These are phyloP conservation scores for Tremella yokohamensis DNA, from an alignment of 768 basidiomycete genomes.

Conservation along the genomic window DNA sequence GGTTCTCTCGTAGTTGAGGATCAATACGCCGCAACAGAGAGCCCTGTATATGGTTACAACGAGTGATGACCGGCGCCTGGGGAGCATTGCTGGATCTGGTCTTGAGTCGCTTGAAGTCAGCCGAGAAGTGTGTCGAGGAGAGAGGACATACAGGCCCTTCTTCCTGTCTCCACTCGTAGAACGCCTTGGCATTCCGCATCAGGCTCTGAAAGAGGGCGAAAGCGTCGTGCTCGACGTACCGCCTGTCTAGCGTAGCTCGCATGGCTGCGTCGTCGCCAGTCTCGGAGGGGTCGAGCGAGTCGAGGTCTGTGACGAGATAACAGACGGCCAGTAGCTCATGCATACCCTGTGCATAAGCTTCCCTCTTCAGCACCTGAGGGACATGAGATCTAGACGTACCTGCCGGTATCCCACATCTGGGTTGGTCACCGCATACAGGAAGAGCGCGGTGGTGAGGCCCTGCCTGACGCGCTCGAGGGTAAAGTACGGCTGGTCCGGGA, in stretches of 20 bases:
- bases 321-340: constrained; percentile 90
- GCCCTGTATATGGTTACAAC: constrained; percentile 76
- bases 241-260: constrained; percentile 35
- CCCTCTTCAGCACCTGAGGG: background rate
- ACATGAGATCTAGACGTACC: constrained; percentile 37
- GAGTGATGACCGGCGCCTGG: constrained; percentile 75
- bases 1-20: constrained; percentile 67
- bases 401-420: constrained; percentile 88
- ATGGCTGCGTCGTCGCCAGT: constrained; percentile 20
- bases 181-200: constrained; percentile 74
- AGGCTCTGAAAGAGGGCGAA: constrained; percentile 75
- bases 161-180: constrained; percentile 58
- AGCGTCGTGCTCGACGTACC: constrained; percentile 63
- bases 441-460: constrained; percentile 79
- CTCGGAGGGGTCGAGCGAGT: constrained; percentile 58
- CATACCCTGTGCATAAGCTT: constrained; percentile 64
- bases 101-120: constrained; percentile 5
- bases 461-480: constrained; percentile 68
- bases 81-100: constrained; percentile 47
- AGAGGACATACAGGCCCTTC: constrained; percentile 37
- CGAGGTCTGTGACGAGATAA: constrained; percentile 76
- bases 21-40: constrained; percentile 71
- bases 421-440: constrained; percentile 73
- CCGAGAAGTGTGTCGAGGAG: background rate
- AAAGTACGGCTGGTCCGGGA: constrained; percentile 95